Base-by-base conservation (phyloP, 1,139 yeast species). In the Ashbya aceris region DNA sequence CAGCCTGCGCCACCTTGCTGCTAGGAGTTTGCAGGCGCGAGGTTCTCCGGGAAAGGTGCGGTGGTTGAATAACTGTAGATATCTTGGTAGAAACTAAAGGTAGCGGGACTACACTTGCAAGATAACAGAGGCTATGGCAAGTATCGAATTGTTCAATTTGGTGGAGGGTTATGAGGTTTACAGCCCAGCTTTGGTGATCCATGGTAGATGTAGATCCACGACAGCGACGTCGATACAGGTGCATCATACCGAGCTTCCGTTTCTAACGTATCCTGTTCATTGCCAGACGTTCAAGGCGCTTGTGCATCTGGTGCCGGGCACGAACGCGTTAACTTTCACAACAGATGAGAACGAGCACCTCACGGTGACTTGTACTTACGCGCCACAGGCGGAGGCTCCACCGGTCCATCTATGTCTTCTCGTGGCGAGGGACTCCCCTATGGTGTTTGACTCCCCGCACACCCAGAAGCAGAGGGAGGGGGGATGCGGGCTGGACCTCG, bases 381-480 rank as follows among this genome's bases (percentile, higher is more conserved):
- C 68, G 2, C 91, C 89, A 0, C 59, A 83, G 33, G 58, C 70
- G 2, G 76, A 77, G 45, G 79, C 84, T 54, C 87, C 86, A 40
- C 94, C 95, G 1, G 66, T 89, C 9, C 94, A 89, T 60, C 60
- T 89, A 44, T 87, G 94, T 59, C 58, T 89, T 10, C 63, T 91
- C 20, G 62, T 87, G 7, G 97, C 86, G 1, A 72, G 68, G 42
- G 98, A 91, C 55, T 84, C 95, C 1, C 76, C 78, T 4, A 76
- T 77, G 7, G 49, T 63, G 7, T 89, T 76, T 58, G 97, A 91
- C 56, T 77, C 87, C 55, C 93, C 94, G 2, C 58, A 62, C 3
- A 70, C 76, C 44, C 56, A 58, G 38, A 76, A 76, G 48, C 50
- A 62, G 23, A 61, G 65, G 33, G 62, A 71, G 33, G 95, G 85